phyloP scores from a whole-genome alignment of 208 protist genomes.

The Wallacemonas rigidus region DNA sequence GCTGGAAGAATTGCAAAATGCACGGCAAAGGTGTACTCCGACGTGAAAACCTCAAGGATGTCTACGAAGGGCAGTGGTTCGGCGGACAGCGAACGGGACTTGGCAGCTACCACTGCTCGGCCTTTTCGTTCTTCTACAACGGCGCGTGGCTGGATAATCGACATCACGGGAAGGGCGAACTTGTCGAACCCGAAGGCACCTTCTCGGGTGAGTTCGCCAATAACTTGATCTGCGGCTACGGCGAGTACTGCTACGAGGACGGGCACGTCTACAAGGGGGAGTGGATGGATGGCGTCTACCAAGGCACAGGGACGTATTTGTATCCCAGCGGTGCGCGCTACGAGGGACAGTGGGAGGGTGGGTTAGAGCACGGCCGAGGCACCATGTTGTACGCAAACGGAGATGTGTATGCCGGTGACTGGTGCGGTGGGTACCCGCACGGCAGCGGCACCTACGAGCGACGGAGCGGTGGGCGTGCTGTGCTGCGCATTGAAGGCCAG shows the following conservation, averaged over 20 bases:
- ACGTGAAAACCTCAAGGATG: conserved; percentile 47
- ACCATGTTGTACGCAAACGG: conserved; percentile 81
- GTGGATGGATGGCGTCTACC: conserved; percentile 69
- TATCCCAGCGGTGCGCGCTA: conserved; percentile 74
- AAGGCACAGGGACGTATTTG: conserved; percentile 77
- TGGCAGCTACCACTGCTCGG: conserved; percentile 59
- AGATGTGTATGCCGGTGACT: conserved; percentile 77
- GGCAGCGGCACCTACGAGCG: conserved; percentile 65
- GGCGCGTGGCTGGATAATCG: conserved; percentile 84
- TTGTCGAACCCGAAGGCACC: conserved; percentile 80
- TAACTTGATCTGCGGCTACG: conserved; percentile 79
- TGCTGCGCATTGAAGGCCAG: conserved; percentile 62
- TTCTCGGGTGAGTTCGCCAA: conserved; percentile 84
- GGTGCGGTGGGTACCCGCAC: conserved; percentile 68
- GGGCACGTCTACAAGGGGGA: conserved; percentile 92
- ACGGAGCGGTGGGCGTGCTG: conserved; percentile 13
- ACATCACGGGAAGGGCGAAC: conserved; percentile 79
- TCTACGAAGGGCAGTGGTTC: conserved; percentile 92
- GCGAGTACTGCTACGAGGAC: conserved; percentile 86
- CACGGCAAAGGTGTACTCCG: conserved; percentile 81
- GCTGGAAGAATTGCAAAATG: conserved; percentile 86
- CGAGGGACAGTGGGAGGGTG: conserved; percentile 74
- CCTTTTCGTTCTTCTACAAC: conserved; percentile 72
- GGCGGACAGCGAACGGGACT: conserved; percentile 71
- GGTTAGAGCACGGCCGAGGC: conserved; percentile 71